Conservation (phyloP, 805 yeast species). For the Cyberlindnera euphorbiae region DNA sequence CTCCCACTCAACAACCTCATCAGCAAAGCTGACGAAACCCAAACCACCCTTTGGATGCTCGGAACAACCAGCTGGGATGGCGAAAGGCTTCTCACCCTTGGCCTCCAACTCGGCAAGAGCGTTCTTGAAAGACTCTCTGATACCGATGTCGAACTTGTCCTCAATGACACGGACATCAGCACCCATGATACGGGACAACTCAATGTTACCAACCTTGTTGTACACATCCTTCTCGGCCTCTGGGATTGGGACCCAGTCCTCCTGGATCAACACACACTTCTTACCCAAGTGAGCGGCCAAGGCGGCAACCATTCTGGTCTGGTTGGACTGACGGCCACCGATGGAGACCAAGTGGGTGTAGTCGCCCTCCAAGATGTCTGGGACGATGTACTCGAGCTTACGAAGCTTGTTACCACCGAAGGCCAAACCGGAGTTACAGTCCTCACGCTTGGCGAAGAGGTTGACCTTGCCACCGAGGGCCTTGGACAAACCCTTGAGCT, state of each 20-base stretch:
- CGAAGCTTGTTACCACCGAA: conserved; percentile 19
- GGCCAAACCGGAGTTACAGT: conserved; percentile 17
- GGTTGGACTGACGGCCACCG: conserved; percentile 18
- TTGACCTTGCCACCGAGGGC: conserved; percentile 17
- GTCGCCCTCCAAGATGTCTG: conserved; percentile 17
- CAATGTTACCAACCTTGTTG: conserved; percentile 17
- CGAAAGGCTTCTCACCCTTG: conserved; percentile 13
- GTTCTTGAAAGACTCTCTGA: conserved; percentile 15
- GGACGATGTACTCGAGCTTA: conserved; percentile 18
- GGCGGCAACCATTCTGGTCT: conserved; percentile 18
- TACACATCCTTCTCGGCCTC: conserved; percentile 18
- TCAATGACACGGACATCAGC: conserved; percentile 18
- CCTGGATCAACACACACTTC: conserved; percentile 18
- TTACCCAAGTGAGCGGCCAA: conserved; percentile 17
- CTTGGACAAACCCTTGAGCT: conserved; percentile 14
- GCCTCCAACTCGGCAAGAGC: conserved; percentile 13
- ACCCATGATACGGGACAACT: conserved; percentile 18
- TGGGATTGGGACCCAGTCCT: conserved; percentile 20
- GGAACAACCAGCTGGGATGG: conserved; percentile 18
- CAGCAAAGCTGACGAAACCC: conserved; percentile 16
- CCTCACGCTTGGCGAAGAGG: conserved; percentile 18
- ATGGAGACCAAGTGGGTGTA: conserved; percentile 18
- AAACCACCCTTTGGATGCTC: conserved; percentile 18
- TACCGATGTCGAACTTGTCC: conserved; percentile 17
- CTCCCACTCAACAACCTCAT: conserved; percentile 14